Conservation (phyloP, 805 yeast species). For the Jamesozyma spencerorum region DNA sequence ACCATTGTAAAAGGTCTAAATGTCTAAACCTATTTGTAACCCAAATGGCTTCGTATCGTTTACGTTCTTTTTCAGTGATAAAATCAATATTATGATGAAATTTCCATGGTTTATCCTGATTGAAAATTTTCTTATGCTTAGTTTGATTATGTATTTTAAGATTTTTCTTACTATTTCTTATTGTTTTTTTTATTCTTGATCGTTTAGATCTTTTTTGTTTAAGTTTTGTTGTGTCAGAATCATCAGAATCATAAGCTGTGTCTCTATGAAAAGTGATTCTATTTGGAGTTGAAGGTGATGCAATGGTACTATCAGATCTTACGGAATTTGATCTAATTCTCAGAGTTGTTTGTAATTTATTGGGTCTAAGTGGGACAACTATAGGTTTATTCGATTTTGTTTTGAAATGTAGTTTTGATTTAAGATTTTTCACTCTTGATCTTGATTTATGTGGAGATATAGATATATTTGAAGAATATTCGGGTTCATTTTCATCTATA, state of each 20-base stretch:
- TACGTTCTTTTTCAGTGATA: constrained; percentile 58
- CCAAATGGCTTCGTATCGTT: constrained; percentile 91
- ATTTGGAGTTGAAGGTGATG: background rate
- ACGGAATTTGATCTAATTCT: background rate
- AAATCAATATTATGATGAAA: constrained; percentile 54
- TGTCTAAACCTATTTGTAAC: constrained; percentile 73
- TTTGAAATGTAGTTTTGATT: background rate
- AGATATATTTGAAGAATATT: no score
- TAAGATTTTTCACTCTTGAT: background rate
- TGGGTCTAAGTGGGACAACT: background rate
- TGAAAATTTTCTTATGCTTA: constrained; percentile 37
- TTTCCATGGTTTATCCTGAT: constrained; percentile 92
- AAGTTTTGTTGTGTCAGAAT: background rate
- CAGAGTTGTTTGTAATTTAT: background rate
- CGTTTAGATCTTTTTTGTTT: background rate
- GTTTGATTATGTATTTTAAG: no score
- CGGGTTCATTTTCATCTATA: no score
- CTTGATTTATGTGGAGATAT: no score
- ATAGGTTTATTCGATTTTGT: background rate
- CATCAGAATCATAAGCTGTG: background rate
- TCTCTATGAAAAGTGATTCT: background rate
- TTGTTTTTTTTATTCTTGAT: background rate
- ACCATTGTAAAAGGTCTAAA: constrained; percentile 33
- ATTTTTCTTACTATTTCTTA: background rate
- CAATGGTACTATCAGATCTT: background rate